Evolutionary conservation across 164 flowering plant species (phyloP).

Genomic region (Sextonia rubra): DNA sequence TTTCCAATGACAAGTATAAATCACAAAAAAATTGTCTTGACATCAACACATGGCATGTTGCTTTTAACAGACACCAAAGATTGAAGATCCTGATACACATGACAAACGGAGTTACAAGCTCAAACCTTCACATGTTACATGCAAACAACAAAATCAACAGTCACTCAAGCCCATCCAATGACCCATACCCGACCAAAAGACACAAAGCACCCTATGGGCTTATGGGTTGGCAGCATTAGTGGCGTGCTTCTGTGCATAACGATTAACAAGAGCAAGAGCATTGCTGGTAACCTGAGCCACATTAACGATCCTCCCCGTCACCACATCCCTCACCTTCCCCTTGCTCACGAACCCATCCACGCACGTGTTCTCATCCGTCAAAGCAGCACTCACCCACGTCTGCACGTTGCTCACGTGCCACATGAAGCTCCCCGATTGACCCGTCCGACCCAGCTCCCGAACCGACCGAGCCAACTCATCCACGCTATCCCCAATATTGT

Average conservation of each 20-base stretch:
- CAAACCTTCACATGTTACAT: no score
- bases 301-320: constrained; percentile 12
- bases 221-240: background rate
- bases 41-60: no score
- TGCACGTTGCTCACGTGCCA: constrained; percentile 40
- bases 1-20: no score
- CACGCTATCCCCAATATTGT: constrained; percentile 28
- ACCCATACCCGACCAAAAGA: no score
- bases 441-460: constrained; percentile 21
- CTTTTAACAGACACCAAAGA: no score
- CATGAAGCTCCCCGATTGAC: constrained; percentile 12
- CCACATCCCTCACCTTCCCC: constrained; percentile 11
- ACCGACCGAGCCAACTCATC: constrained; percentile 25
- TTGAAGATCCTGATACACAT: no score
- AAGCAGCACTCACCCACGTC: constrained; percentile 46
- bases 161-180: no score
- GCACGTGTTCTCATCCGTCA: constrained; percentile 37
- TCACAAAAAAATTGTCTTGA: no score
- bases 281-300: constrained; percentile 35
- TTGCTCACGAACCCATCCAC: constrained; percentile 27
- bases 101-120: no score
- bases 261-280: constrained; percentile 33
- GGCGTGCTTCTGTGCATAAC: constrained; percentile 13
- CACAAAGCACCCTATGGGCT: no score
- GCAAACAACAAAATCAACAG: no score